Percentiles rank a stretch among this genome's conserved stretches.
Evolutionary conservation across 2,329 filamentous ascomycete species (phyloP).

Genomic region (Xylariaceae sp.): DNA sequence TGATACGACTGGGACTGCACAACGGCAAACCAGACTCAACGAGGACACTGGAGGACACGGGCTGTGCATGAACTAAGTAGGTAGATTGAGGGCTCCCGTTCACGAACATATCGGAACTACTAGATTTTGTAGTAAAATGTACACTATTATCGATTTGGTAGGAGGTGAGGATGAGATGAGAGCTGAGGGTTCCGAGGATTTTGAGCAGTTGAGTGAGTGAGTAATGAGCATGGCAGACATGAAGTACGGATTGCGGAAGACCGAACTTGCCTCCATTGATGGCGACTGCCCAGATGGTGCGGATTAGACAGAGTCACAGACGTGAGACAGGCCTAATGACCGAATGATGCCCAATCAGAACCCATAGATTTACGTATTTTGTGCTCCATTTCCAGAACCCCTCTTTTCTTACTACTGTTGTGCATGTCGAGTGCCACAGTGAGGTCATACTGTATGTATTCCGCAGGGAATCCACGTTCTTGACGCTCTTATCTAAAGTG

Average conservation of each 20-base stretch:
- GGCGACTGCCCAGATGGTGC: neutral
- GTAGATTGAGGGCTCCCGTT: too few species aligned
- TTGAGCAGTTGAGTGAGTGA: too few species aligned
- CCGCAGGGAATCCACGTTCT: neutral
- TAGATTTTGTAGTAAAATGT: too few species aligned
- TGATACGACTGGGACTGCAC: neutral
- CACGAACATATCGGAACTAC: too few species aligned
- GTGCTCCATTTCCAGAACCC: slow-evolving; percentile 26
- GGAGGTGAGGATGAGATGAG: too few species aligned
- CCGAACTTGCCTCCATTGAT: too few species aligned
- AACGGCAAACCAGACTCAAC: neutral
- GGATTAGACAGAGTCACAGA: neutral
- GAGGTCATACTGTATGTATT: slow-evolving; percentile 13
- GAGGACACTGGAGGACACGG: neutral
- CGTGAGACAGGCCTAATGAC: neutral
- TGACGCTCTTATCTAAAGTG: slow-evolving; percentile 5
- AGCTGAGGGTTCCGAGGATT: too few species aligned
- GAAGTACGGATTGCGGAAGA: too few species aligned
- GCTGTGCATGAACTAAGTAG: too few species aligned
- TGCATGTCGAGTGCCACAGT: slow-evolving; percentile 13
- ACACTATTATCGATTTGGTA: too few species aligned
- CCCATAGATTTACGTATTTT: neutral
- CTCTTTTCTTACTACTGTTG: slow-evolving; percentile 23
- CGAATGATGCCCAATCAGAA: neutral
- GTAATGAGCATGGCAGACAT: too few species aligned